Conservation (phyloP, 2,329 filamentous ascomycete genomes). For the Dactylellina sp. region DNA sequence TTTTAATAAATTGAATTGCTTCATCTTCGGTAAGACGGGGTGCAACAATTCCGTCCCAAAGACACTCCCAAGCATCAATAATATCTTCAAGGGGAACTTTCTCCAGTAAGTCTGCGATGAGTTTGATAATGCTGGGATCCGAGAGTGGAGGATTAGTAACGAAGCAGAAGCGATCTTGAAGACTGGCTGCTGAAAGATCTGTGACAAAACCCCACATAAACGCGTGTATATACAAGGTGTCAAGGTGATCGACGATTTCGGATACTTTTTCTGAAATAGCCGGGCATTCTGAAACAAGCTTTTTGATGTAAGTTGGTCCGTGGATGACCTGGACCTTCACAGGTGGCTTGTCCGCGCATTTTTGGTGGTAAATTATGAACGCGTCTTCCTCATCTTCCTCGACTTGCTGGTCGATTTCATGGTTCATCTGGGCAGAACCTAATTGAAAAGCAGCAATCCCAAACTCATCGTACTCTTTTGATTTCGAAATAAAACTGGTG, state of each 20-base stretch:
- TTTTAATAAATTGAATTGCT: constrained; percentile 7
- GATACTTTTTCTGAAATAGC: background rate
- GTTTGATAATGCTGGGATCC: background rate
- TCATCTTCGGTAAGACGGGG: constrained; percentile 25
- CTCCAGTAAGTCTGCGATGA: background rate
- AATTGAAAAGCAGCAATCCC: background rate
- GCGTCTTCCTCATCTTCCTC: background rate
- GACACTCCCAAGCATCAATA: constrained; percentile 11
- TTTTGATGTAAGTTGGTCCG: background rate
- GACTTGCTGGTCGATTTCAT: background rate
- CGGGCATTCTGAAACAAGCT: background rate
- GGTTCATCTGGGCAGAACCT: background rate
- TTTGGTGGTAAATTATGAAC: background rate
- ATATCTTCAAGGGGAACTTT: background rate
- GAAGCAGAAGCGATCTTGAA: background rate
- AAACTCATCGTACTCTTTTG: no score
- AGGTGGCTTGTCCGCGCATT: background rate
- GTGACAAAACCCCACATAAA: constrained; percentile 31
- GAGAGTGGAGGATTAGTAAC: constrained; percentile 3
- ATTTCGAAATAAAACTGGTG: no score
- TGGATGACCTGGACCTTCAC: background rate
- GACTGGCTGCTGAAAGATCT: constrained; percentile 4
- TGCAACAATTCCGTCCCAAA: constrained; percentile 21
- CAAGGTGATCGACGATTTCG: constrained; percentile 11
- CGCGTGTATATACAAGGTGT: constrained; percentile 17